Evolutionary conservation across 140 eudicot genomes (phyloP).

Genomic region (Ambrosia hybrid): DNA sequence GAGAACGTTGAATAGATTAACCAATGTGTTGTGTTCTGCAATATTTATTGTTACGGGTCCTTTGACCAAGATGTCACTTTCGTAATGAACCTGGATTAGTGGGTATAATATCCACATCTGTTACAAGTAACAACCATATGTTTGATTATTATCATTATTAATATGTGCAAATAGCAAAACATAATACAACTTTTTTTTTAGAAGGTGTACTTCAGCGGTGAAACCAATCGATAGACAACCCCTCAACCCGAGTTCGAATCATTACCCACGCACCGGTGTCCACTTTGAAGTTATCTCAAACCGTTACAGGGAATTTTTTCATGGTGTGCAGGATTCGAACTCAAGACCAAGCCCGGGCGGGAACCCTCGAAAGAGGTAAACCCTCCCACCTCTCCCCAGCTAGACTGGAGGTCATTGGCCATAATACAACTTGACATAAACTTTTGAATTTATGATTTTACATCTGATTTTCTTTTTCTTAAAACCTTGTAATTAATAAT

Average conservation of each 20-base stretch:
- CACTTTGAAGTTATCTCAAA: no score
- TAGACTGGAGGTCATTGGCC: no score
- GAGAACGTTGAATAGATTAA: slow-evolving; percentile 20
- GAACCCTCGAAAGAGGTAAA: no score
- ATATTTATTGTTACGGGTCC: not conserved
- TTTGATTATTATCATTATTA: not conserved
- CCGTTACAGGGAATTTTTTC: no score
- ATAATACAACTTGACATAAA: not conserved
- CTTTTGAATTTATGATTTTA: not conserved
- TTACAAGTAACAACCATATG: slow-evolving; percentile 12
- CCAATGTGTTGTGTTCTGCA: slow-evolving; percentile 8
- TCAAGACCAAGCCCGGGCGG: no score
- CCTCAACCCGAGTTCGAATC: no score
- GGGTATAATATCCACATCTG: slow-evolving; percentile 6
- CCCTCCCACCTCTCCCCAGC: no score
- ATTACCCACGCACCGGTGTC: no score
- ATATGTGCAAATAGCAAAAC: not conserved
- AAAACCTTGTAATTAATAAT: not conserved
- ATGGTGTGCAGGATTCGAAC: no score
- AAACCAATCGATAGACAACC: no score
- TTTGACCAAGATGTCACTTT: slow-evolving; percentile 31
- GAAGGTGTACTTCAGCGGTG: not conserved
- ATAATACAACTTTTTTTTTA: not conserved
- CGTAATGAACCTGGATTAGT: slow-evolving; percentile 17
- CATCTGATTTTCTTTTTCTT: not conserved